Evolutionary conservation across 306 rosid species (phyloP).

Genomic region (Arachis hypogaea): DNA sequence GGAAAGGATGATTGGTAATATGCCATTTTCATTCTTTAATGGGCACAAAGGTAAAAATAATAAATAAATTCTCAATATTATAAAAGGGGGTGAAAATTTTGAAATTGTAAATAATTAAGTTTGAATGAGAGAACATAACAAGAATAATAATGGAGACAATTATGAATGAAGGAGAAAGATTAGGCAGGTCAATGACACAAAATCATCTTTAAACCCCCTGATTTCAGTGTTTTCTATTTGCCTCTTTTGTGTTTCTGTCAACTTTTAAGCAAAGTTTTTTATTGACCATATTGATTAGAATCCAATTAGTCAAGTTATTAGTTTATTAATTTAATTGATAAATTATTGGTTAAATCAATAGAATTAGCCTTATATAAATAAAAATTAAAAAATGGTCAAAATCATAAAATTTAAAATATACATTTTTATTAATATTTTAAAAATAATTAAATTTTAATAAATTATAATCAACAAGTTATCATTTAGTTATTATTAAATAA

Average conservation of each 20-base stretch:
- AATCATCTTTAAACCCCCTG: conserved; percentile 42
- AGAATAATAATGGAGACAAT: conserved; percentile 20
- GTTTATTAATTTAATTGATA: no score
- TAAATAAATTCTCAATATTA: not conserved
- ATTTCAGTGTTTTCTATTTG: conserved; percentile 37
- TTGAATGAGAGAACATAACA: not conserved
- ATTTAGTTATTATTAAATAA: no score
- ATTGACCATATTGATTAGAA: not conserved
- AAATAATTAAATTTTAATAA: no score
- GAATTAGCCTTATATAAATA: no score
- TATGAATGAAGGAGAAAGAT: not conserved
- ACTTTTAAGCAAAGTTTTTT: conserved; percentile 34
- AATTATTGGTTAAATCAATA: no score
- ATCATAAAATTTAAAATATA: no score
- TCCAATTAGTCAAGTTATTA: no score
- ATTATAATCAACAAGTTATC: no score
- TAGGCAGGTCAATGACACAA: conserved; percentile 41
- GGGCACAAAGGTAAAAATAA: conserved; percentile 54
- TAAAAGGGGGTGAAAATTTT: not conserved
- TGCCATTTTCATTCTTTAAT: conserved; percentile 95
- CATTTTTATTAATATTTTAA: no score
- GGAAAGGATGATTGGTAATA: conserved; percentile 97
- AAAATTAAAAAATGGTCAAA: no score
- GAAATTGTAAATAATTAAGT: not conserved
- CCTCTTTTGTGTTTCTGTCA: conserved; percentile 34